Percentiles rank a stretch among this genome's conserved stretches.
Evolutionary conservation across 2,329 filamentous ascomycete species (phyloP).

Genomic region (Calonectria fujianensis): DNA sequence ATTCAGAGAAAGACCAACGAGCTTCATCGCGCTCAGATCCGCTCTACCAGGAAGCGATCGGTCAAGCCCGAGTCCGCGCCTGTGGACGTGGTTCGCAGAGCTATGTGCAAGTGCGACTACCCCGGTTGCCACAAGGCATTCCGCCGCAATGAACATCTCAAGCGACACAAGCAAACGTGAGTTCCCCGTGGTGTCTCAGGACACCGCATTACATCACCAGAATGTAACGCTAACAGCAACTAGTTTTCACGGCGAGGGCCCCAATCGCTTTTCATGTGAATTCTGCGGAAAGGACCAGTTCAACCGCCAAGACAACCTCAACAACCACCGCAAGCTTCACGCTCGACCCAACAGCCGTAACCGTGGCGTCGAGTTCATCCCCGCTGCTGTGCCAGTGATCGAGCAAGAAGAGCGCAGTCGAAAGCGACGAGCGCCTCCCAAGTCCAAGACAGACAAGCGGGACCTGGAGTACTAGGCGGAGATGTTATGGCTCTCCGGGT

Average conservation of each 20-base stretch:
- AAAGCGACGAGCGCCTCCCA: slow-evolving; percentile 62
- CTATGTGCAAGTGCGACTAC: slow-evolving; percentile 68
- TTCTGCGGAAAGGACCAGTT: slow-evolving; percentile 66
- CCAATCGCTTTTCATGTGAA: slow-evolving; percentile 63
- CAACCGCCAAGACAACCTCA: slow-evolving; percentile 65
- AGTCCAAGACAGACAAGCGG: slow-evolving; percentile 60
- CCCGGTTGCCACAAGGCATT: slow-evolving; percentile 69
- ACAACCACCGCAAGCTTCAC: slow-evolving; percentile 65
- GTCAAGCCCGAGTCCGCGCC: slow-evolving; percentile 55
- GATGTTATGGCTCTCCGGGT: slow-evolving; percentile 42
- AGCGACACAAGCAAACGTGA: slow-evolving; percentile 73
- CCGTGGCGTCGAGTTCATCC: slow-evolving; percentile 63
- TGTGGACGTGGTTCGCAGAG: slow-evolving; percentile 62
- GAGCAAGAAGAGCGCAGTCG: slow-evolving; percentile 64
- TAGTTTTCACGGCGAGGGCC: slow-evolving; percentile 63
- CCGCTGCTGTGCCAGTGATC: slow-evolving; percentile 63
- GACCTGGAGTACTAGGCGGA: slow-evolving; percentile 54
- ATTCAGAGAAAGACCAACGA: slow-evolving; percentile 66
- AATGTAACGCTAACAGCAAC: slow-evolving; percentile 10
- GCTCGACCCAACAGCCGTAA: slow-evolving; percentile 63
- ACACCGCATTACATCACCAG: background rate
- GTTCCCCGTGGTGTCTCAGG: slow-evolving; percentile 49
- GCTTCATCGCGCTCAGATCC: slow-evolving; percentile 65
- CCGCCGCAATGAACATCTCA: slow-evolving; percentile 73
- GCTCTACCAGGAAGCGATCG: slow-evolving; percentile 56